These are phyloP conservation scores for Fraxinus americana DNA, from an alignment of 257 asterid species.

Conservation along the genomic window DNA sequence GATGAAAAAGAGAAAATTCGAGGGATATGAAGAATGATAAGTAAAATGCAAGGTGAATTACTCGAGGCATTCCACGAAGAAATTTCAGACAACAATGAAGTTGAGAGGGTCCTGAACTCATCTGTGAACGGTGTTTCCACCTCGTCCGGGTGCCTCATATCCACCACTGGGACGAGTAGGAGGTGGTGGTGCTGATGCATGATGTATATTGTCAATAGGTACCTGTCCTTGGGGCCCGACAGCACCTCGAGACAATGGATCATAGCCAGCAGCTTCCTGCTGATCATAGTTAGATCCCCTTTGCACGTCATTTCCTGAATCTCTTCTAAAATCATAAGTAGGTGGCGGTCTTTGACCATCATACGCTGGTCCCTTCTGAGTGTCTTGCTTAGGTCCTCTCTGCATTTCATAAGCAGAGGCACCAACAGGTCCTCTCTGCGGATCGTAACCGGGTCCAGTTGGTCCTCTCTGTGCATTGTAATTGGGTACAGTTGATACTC, in stretches of 20 bases:
- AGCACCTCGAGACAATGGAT: constrained; percentile 44
- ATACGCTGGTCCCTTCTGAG: constrained; percentile 28
- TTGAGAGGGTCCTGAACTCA: constrained; percentile 28
- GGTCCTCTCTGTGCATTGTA: constrained; percentile 49
- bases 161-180: constrained; percentile 46
- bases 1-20: neutral
- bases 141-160: constrained; percentile 45
- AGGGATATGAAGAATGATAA: neutral
- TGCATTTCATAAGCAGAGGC: constrained; percentile 26
- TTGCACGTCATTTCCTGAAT: constrained; percentile 50
- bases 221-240: constrained; percentile 61
- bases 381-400: constrained; percentile 24
- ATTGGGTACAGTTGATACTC: constrained; percentile 41
- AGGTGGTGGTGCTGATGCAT: constrained; percentile 46
- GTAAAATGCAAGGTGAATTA: neutral
- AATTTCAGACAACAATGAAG: neutral
- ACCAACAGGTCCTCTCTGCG: constrained; percentile 43
- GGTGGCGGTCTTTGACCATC: constrained; percentile 30
- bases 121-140: constrained; percentile 56
- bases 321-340: constrained; percentile 50
- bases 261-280: constrained; percentile 40
- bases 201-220: constrained; percentile 35
- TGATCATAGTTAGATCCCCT: constrained; percentile 45
- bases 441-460: constrained; percentile 42
- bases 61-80: neutral